Evolutionary conservation across 495 filamentous ascomycete species (phyloP).

Genomic region (Penicillium desertorum): DNA sequence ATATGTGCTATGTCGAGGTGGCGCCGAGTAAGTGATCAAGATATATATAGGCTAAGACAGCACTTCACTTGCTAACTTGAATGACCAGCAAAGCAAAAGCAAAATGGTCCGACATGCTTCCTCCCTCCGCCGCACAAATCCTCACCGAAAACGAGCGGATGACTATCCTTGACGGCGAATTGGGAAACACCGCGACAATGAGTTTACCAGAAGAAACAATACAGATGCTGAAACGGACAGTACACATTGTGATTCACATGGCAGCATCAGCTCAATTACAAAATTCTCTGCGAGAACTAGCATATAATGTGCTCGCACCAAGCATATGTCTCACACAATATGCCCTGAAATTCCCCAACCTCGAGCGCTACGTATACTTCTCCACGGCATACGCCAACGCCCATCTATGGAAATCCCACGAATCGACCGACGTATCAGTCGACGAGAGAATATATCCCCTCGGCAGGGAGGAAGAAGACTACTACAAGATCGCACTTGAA

Average conservation of each 20-base stretch:
- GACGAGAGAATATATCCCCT: slow-evolving; percentile 26
- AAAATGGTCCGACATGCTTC: slow-evolving; percentile 29
- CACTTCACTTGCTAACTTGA: not conserved
- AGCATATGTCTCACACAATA: slow-evolving; percentile 26
- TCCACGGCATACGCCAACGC: slow-evolving; percentile 28
- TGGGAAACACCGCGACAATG: slow-evolving; percentile 32
- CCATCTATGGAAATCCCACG: slow-evolving; percentile 23
- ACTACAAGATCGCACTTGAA: slow-evolving; percentile 15
- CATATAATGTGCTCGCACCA: slow-evolving; percentile 26
- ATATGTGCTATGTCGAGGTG: slow-evolving; percentile 29
- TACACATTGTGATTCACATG: slow-evolving; percentile 28
- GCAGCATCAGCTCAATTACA: slow-evolving; percentile 21
- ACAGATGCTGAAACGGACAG: slow-evolving; percentile 28
- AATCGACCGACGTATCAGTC: slow-evolving; percentile 21
- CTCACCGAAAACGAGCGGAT: slow-evolving; percentile 19
- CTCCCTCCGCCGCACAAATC: slow-evolving; percentile 9
- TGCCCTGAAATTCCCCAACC: slow-evolving; percentile 28
- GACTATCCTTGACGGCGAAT: slow-evolving; percentile 28
- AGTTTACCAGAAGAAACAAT: slow-evolving; percentile 21
- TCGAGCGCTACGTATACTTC: slow-evolving; percentile 28
- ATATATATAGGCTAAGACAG: not conserved
- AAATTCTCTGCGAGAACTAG: slow-evolving; percentile 27
- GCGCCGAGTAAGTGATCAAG: slow-evolving; percentile 18
- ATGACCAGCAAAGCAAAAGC: slow-evolving; percentile 19
- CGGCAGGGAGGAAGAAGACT: slow-evolving; percentile 12